Evolutionary conservation across 1,284 basidiomycete genomes (phyloP), one percentile per base, ranked within the genome.

Genomic region (Amanita bisporigera): DNA sequence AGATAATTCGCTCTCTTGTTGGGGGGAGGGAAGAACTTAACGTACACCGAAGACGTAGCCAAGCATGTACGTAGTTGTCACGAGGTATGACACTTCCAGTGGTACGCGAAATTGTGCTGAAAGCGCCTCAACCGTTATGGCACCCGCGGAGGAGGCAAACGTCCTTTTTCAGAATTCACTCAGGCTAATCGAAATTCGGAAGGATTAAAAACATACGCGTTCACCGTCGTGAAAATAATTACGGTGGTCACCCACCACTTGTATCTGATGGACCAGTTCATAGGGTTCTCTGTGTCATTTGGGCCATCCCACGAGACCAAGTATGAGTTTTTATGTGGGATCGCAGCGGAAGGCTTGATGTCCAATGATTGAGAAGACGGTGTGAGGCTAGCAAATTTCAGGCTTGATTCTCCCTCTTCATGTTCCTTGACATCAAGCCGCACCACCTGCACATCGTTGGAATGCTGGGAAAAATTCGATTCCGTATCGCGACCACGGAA

Each of bases 221-320:
- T 87, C 45, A 90, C 74, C 0, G 87, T 88, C 77, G 86, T 81
- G 24, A 87, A 50, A 3, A 79, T 77, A 68, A 78, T 78, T 0
- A 85, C 65, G 3, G 79, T 7, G 0, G 83, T 85, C 10, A 85
- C 71, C 2, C 76, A 58, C 88, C 88, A 89, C 72, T 86, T 88
- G 68, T 84, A 82, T 26, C 66, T 45, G 2, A 66, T 71, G 0
- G 82, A 80, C 85, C 87, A 89, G 70, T 88, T 90, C 67, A 88
- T 87, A 7, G 90, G 90, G 73, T 92, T 90, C 36, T 77, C 76
- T 9, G 83, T 86, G 76, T 92, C 90, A 69, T 87, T 72, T 2
- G 85, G 83, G 0, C 87, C 87, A 66, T 87, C 85, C 88, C 88
- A 90, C 3, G 76, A 77, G 11, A 88, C 85, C 70, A 83, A 78